A percentile compares a stretch with the other conserved stretches of the same genome.
Evolutionary conservation across 768 basidiomycete species (phyloP).

Genomic region (Termitomyces titanicus): DNA sequence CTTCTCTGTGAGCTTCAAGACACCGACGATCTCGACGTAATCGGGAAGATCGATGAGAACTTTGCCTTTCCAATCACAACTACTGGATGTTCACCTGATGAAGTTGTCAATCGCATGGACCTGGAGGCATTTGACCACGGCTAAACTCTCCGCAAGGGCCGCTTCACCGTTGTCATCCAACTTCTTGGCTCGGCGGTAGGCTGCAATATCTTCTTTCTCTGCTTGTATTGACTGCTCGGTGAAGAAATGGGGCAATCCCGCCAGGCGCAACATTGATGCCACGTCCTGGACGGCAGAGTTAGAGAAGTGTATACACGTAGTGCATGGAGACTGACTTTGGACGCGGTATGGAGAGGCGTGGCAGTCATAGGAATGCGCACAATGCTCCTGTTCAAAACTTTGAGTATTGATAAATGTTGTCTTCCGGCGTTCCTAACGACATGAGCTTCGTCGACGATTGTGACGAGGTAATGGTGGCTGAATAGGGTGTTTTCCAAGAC

Average conservation of each 20-base stretch:
- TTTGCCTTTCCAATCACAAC: background rate
- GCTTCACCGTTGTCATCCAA: background rate
- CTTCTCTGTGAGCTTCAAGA: background rate
- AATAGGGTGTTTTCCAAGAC: constrained; percentile 13
- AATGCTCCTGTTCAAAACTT: constrained; percentile 4
- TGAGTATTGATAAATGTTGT: constrained; percentile 11
- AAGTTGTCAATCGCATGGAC: background rate
- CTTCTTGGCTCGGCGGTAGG: constrained; percentile 16
- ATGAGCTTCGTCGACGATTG: constrained; percentile 22
- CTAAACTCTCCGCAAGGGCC: background rate
- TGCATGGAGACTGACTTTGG: constrained; percentile 22
- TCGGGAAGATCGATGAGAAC: background rate
- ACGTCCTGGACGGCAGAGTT: constrained; percentile 21
- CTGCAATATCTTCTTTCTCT: background rate
- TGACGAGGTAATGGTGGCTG: constrained; percentile 12
- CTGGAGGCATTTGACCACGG: constrained; percentile 6
- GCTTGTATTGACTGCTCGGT: background rate
- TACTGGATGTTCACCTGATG: constrained; percentile 1
- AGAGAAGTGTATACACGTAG: constrained; percentile 16
- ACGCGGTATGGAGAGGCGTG: constrained; percentile 21
- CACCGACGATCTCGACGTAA: background rate
- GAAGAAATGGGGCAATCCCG: constrained; percentile 18
- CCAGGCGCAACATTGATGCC: constrained; percentile 19
- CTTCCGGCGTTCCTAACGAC: constrained; percentile 15
- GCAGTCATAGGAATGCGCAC: constrained; percentile 17